phyloP scores from a whole-genome alignment of 2,329 filamentous ascomycete species.

The Rhynchosporium graminicola region DNA sequence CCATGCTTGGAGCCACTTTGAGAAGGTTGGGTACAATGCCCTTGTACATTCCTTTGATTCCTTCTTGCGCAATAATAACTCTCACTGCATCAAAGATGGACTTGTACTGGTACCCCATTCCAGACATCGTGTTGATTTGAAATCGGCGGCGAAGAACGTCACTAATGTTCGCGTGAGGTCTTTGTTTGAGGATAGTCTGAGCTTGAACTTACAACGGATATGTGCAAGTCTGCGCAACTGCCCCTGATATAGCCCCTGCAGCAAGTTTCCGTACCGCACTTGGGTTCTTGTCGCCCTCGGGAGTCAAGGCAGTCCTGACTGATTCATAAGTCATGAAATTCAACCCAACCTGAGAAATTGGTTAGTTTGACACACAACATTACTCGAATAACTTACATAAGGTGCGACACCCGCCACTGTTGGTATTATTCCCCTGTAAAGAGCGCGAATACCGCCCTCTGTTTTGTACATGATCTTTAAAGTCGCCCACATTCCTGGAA shows the following conservation, averaged over 20 bases:
- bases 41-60: slow-evolving; percentile 85
- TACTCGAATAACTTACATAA: slow-evolving; percentile 60
- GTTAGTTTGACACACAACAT: slow-evolving; percentile 4
- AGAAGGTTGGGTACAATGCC: slow-evolving; percentile 93
- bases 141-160: slow-evolving; percentile 92
- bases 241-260: slow-evolving; percentile 92
- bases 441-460: slow-evolving; percentile 79
- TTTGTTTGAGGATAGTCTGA: background rate
- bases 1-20: slow-evolving; percentile 98
- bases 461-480: slow-evolving; percentile 83
- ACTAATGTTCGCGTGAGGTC: slow-evolving; percentile 48
- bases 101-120: slow-evolving; percentile 95
- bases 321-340: slow-evolving; percentile 99
- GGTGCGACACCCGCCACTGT: slow-evolving; percentile 95
- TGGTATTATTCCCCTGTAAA: slow-evolving; percentile 94
- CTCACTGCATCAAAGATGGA: slow-evolving; percentile 80
- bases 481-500: slow-evolving; percentile 92
- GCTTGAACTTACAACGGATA: slow-evolving; percentile 83
- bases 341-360: slow-evolving; percentile 68
- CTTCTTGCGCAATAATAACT: slow-evolving; percentile 82
- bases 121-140: slow-evolving; percentile 98
- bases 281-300: slow-evolving; percentile 84
- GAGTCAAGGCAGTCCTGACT: slow-evolving; percentile 79
- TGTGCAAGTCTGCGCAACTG: slow-evolving; percentile 94
- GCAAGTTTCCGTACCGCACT: slow-evolving; percentile 76